phyloP scores from a whole-genome alignment of 352 stramenopile species.

The Globisporangium radiosum region DNA sequence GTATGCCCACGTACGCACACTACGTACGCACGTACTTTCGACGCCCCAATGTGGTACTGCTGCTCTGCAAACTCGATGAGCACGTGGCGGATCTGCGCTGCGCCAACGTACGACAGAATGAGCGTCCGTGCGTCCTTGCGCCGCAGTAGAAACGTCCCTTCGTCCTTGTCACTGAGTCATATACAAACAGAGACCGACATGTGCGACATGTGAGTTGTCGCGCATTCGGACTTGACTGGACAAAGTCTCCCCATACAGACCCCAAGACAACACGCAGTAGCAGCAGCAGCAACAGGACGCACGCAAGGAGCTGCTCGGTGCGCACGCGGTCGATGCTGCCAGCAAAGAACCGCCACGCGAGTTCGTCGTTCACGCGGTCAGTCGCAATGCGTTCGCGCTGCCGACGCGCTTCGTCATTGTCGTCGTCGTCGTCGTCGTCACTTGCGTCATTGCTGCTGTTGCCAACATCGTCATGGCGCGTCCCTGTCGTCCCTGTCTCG shows the following conservation, averaged over 20 bases:
- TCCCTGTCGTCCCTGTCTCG: background rate
- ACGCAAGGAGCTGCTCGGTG: conserved; percentile 66
- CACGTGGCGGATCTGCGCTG: conserved; percentile 68
- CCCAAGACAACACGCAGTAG: background rate
- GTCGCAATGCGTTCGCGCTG: conserved; percentile 28
- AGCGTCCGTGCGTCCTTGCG: conserved; percentile 78
- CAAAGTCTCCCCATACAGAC: background rate
- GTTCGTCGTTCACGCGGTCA: conserved; percentile 46
- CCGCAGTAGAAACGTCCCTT: conserved; percentile 73
- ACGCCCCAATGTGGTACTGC: conserved; percentile 69
- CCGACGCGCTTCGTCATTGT: conserved; percentile 26
- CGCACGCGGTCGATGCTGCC: conserved; percentile 66
- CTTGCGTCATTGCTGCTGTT: background rate
- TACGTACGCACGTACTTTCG: conserved; percentile 38
- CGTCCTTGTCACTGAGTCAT: conserved; percentile 30
- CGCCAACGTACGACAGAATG: conserved; percentile 73
- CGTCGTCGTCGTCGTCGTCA: conserved; percentile 20
- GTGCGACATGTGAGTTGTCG: no score
- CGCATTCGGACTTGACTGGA: no score
- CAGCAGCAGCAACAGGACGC: conserved; percentile 4
- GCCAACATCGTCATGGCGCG: background rate
- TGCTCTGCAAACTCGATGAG: conserved; percentile 69
- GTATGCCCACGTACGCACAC: background rate
- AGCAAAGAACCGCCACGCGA: conserved; percentile 76
- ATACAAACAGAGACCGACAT: background rate